Evolutionary conservation across 371 early-diverging fungal genomes (phyloP), one percentile per base, ranked within the genome.

Genomic region (Fennellomyces sp.): DNA sequence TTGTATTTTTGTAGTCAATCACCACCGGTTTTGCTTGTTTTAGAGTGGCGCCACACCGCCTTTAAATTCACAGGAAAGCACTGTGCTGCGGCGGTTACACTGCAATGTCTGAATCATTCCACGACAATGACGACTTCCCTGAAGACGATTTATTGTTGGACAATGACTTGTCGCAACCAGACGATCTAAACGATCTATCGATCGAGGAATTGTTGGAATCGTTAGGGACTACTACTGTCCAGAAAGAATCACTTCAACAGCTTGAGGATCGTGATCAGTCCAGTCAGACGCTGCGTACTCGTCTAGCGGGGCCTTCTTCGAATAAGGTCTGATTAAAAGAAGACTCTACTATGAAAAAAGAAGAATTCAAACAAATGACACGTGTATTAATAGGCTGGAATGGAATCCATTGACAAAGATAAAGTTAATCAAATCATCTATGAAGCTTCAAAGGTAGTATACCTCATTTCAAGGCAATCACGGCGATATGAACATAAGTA

Each of bases 381-480:
- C 17, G 0, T 39, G 1, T 58, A 10, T 5, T 19, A 27, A 19
- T 59, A 86, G 72, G 84, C 84, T 13, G 85, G 87, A 0, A 49
- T 83, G 49, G 66, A 68, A 2, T 41, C 41, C 33, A 62, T 77
- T 0, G 80, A 84, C 57, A 77, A 76, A 48, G 75, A 73, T 0
- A 72, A 70, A 54, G 72, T 84, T 8, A 78, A 80, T 50, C 58
- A 66, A 21, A 67, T 82, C 27, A 83, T 87, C n/a, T 87, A 85
- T 52, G 85, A 87, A 58, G 72, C 76, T 7, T 85, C 87, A 26
- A 87, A 87, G 69, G 86, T 79, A 68, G 47, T n/a, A n/a, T n/a
- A n/a, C n/a, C n/a, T n/a, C n/a, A n/a, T n/a, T n/a, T n/a, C n/a
- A n/a, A n/a, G n/a, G n/a, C n/a, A n/a, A n/a, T n/a, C n/a, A n/a